A percentile compares a stretch with the other conserved stretches of the same genome.
phyloP scores from a whole-genome alignment of 2,329 filamentous ascomycete species.

The Colletotrichum orchidophilum region DNA sequence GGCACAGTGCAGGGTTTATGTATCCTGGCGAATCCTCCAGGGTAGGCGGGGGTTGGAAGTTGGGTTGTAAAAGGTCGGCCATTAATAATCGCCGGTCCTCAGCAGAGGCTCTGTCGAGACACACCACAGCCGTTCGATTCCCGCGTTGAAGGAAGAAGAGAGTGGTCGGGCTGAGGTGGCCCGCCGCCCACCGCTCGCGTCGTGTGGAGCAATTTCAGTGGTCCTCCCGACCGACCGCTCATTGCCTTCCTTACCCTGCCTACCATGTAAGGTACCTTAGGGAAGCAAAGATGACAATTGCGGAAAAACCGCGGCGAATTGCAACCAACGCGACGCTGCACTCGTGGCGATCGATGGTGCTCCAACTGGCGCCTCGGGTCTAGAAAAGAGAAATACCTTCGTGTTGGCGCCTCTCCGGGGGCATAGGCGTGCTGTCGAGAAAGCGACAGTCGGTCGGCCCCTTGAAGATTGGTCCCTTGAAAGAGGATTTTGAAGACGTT shows the following conservation, averaged over 20 bases:
- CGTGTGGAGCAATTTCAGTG: neutral
- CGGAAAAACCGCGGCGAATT: constrained; percentile 8
- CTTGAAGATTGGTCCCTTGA: neutral
- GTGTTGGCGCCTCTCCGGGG: neutral
- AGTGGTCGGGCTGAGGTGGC: neutral
- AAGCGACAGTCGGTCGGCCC: neutral
- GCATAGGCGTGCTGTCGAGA: neutral
- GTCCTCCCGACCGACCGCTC: neutral
- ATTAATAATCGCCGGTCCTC: neutral
- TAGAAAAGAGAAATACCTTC: neutral
- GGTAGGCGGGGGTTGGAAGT: neutral
- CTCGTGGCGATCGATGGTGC: neutral
- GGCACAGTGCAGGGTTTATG: neutral
- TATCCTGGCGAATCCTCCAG: constrained; percentile 16
- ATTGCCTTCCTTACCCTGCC: too few species aligned
- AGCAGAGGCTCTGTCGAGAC: constrained; percentile 13
- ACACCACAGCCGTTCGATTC: constrained; percentile 14
- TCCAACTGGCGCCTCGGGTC: neutral
- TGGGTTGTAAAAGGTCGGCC: neutral
- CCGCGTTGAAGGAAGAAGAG: neutral
- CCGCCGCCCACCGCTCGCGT: too few species aligned
- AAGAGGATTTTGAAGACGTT: neutral
- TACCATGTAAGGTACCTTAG: too few species aligned
- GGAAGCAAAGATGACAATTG: neutral
- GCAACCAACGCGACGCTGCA: constrained; percentile 4